Percentiles rank a stretch among this genome's conserved stretches.
Conservation (phyloP, 1,284 basidiomycete species). For the Cystobasidium pallidum region DNA sequence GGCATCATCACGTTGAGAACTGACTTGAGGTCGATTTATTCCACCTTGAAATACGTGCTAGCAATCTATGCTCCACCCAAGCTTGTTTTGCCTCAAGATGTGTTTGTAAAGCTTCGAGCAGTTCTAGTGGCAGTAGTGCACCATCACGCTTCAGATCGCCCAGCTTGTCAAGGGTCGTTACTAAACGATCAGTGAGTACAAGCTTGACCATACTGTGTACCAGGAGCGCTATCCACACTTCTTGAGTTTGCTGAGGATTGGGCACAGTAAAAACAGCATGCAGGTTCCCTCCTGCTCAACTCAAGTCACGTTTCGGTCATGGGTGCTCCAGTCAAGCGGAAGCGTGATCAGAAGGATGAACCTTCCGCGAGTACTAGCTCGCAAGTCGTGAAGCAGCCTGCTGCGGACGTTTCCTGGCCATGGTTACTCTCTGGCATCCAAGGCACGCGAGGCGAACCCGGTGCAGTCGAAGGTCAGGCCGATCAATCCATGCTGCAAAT, state of each 20-base stretch:
- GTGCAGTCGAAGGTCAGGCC: slow-evolving; percentile 31
- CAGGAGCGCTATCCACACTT: neutral
- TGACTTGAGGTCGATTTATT: slow-evolving; percentile 20
- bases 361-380: slow-evolving; percentile 26
- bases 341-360: slow-evolving; percentile 37
- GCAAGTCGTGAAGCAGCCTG: neutral
- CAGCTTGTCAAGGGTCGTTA: slow-evolving; percentile 3
- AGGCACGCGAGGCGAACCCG: slow-evolving; percentile 35
- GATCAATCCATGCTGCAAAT: slow-evolving; percentile 6
- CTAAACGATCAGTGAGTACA: neutral
- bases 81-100: slow-evolving; percentile 29
- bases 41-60: slow-evolving; percentile 32
- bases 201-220: slow-evolving; percentile 28
- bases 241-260: neutral
- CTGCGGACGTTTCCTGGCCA: slow-evolving; percentile 13
- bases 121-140: slow-evolving; percentile 30
- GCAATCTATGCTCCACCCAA: slow-evolving; percentile 36
- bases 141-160: slow-evolving; percentile 25
- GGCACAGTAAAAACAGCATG: neutral
- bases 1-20: neutral
- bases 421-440: slow-evolving; percentile 25
- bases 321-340: slow-evolving; percentile 26
- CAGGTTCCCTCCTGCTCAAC: slow-evolving; percentile 2
- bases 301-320: slow-evolving; percentile 7
- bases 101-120: slow-evolving; percentile 33